These are phyloP conservation scores for Mitragyna speciosa DNA, from an alignment of 257 asterid genomes.

Conservation along the genomic window DNA sequence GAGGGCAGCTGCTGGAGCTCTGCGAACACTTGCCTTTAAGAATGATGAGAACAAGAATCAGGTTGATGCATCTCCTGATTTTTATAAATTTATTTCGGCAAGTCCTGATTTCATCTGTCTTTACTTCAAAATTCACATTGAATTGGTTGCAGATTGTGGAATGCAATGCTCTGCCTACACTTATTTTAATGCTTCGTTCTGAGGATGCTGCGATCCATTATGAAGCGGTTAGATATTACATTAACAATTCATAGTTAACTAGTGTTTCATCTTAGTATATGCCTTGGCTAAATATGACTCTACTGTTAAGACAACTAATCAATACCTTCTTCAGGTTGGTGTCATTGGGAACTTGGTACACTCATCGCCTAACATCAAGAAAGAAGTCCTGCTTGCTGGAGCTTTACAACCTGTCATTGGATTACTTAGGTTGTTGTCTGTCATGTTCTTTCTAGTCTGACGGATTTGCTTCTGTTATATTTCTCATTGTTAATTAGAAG, in stretches of 20 bases:
- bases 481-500: neutral
- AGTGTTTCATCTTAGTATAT: constrained; percentile 4
- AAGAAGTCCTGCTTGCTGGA: constrained; percentile 95
- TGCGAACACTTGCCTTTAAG: constrained; percentile 94
- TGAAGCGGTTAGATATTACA: constrained; percentile 76
- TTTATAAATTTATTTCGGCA: neutral
- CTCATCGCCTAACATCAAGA: constrained; percentile 94
- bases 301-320: constrained; percentile 12
- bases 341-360: constrained; percentile 97
- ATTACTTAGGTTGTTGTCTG: constrained; percentile 59
- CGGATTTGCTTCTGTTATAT: neutral
- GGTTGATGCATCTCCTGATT: constrained; percentile 38
- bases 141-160: constrained; percentile 79
- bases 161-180: constrained; percentile 93
- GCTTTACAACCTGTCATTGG: constrained; percentile 98
- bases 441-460: constrained; percentile 10
- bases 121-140: constrained; percentile 13
- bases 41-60: constrained; percentile 96
- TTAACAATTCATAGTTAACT: constrained; percentile 7
- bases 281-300: neutral
- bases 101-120: neutral
- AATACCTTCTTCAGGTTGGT: constrained; percentile 72
- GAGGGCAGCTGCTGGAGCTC: constrained; percentile 99
- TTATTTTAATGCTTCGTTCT: constrained; percentile 89
- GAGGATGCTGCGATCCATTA: constrained; percentile 96